Evolutionary conservation across 495 filamentous ascomycete genomes (phyloP).

Genomic region (Aspergillus baeticus): DNA sequence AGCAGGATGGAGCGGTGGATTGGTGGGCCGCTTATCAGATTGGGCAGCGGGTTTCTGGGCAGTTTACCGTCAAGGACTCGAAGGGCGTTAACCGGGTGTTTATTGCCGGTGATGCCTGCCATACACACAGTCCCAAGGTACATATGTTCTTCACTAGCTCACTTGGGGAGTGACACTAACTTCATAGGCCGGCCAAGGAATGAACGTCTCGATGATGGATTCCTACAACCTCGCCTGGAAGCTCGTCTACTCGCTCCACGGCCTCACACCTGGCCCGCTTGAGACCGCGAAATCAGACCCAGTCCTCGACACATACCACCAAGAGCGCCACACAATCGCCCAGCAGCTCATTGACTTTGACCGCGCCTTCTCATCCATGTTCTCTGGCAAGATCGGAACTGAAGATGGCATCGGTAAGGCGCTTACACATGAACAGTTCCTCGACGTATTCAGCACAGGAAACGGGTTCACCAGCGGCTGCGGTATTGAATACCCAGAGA

Average conservation of each 20-base stretch:
- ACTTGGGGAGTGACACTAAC: neutral
- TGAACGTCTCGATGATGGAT: slow-evolving; percentile 88
- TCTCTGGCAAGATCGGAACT: slow-evolving; percentile 46
- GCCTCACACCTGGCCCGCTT: slow-evolving; percentile 42
- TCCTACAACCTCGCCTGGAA: slow-evolving; percentile 85
- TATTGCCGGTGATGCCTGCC: slow-evolving; percentile 60
- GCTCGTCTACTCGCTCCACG: slow-evolving; percentile 66
- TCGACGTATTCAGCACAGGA: slow-evolving; percentile 45
- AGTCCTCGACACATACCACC: slow-evolving; percentile 68
- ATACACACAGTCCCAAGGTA: slow-evolving; percentile 71
- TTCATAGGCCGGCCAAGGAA: slow-evolving; percentile 73
- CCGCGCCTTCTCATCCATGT: slow-evolving; percentile 53
- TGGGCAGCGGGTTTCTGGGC: slow-evolving; percentile 68
- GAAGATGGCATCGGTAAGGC: slow-evolving; percentile 30
- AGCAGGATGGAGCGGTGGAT: slow-evolving; percentile 43
- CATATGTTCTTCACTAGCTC: neutral
- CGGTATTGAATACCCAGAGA: slow-evolving; percentile 46
- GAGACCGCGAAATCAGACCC: slow-evolving; percentile 41
- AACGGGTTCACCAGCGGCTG: slow-evolving; percentile 49
- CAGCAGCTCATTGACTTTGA: slow-evolving; percentile 75
- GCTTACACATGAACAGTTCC: slow-evolving; percentile 52
- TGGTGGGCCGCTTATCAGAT: slow-evolving; percentile 70
- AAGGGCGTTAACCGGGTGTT: slow-evolving; percentile 54
- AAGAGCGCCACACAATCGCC: slow-evolving; percentile 66
- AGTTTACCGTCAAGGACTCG: slow-evolving; percentile 60